Percentiles rank a stretch among this genome's conserved stretches.
Conservation (phyloP, 2,329 filamentous ascomycete species). For the Neurospora sp. region DNA sequence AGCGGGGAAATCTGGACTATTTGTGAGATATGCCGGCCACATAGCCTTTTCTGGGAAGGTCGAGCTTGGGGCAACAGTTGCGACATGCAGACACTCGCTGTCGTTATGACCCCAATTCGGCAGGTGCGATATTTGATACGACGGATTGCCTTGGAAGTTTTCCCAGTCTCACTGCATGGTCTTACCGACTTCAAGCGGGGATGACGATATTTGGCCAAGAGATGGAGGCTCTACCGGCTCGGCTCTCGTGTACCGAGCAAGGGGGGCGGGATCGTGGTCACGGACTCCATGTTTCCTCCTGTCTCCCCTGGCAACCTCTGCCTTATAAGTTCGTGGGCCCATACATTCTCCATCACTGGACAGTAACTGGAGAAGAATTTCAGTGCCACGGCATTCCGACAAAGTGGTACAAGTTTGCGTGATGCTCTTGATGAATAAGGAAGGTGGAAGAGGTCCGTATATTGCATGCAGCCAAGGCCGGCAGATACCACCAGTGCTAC, state of each 20-base stretch:
- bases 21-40: background rate
- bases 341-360: background rate
- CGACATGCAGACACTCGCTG: background rate
- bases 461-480: background rate
- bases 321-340: background rate
- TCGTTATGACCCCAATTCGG: background rate
- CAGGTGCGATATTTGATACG: background rate
- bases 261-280: background rate
- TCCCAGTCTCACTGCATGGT: background rate
- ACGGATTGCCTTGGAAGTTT: background rate
- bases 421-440: background rate
- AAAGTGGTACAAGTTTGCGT: background rate
- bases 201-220: background rate
- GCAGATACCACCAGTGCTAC: background rate
- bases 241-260: background rate
- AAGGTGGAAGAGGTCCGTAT: background rate
- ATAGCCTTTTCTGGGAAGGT: background rate
- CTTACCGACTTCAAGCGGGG: background rate
- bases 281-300: background rate
- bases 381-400: background rate
- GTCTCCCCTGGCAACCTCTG: background rate
- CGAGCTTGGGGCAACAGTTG: background rate
- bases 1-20: background rate
- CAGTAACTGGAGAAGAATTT: background rate
- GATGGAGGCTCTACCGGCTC: background rate